Percentiles rank a stretch among this genome's conserved stretches.
phyloP scores from a whole-genome alignment of 148 eudicot genomes.

The Rhododendron mucronatum region DNA sequence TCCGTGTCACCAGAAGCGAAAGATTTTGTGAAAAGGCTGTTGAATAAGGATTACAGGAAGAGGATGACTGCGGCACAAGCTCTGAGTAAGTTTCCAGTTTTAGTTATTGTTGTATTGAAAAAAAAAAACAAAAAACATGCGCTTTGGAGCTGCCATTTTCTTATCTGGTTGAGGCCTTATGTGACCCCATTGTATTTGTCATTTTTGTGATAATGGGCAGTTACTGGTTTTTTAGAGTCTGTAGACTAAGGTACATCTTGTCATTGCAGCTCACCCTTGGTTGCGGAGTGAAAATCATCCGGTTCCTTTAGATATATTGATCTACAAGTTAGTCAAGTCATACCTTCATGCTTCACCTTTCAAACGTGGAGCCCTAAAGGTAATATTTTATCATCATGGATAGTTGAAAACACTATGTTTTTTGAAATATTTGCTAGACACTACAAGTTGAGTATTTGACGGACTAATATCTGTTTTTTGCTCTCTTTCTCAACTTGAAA shows the following conservation, averaged over 20 bases:
- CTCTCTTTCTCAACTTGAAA: not conserved
- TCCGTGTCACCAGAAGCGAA: constrained; percentile 37
- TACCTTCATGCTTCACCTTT: constrained; percentile 43
- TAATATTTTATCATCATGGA: constrained; percentile 5
- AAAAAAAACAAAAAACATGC: too few relatives aligned
- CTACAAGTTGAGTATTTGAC: not conserved
- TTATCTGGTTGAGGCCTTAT: not conserved
- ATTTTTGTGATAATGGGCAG: not conserved
- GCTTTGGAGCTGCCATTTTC: not conserved
- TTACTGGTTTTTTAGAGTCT: not conserved
- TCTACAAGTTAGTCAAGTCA: constrained; percentile 41
- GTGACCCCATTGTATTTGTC: not conserved
- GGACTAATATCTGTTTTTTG: not conserved
- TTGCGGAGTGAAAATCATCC: constrained; percentile 38
- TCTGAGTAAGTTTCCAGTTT: constrained; percentile 27
- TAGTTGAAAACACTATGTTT: not conserved
- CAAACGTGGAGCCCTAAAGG: constrained; percentile 47
- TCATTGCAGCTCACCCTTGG: constrained; percentile 44
- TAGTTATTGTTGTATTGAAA: not conserved
- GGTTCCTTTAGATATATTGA: constrained; percentile 38
- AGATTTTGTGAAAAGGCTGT: constrained; percentile 41
- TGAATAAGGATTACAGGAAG: constrained; percentile 43
- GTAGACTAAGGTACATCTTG: constrained; percentile 6
- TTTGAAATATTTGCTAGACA: not conserved
- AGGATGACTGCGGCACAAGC: constrained; percentile 54